A percentile compares a stretch with the other conserved stretches of the same genome.
These are phyloP conservation scores for Ilex aquifolium DNA, from an alignment of 257 asterid species.

Conservation along the genomic window DNA sequence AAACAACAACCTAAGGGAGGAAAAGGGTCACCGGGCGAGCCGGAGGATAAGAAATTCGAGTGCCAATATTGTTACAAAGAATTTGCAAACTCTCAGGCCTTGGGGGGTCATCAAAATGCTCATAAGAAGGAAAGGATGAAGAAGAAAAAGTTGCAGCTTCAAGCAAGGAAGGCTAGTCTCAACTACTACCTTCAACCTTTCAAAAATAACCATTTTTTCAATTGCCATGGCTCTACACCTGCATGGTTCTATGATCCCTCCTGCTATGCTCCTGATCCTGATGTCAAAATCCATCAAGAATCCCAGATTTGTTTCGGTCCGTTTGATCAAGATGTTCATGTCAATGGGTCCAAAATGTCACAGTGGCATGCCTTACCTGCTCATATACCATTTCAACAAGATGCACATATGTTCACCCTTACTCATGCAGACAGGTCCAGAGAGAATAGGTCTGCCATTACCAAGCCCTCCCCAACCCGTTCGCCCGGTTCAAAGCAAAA, in stretches of 20 bases:
- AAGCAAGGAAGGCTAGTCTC: constrained; percentile 68
- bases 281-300: constrained; percentile 32
- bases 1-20: constrained; percentile 6
- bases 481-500: constrained; percentile 32
- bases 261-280: constrained; percentile 21
- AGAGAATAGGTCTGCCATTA: constrained; percentile 16
- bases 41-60: constrained; percentile 52
- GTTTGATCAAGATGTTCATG: constrained; percentile 15
- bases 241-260: constrained; percentile 54
- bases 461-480: constrained; percentile 9
- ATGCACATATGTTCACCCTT: constrained; percentile 31
- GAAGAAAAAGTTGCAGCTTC: constrained; percentile 72
- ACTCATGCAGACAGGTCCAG: constrained; percentile 26
- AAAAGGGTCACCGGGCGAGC: not conserved
- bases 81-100: constrained; percentile 80
- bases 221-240: constrained; percentile 16
- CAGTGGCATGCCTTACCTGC: constrained; percentile 24
- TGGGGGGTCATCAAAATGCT: constrained; percentile 97
- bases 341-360: constrained; percentile 11
- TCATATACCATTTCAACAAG: constrained; percentile 23
- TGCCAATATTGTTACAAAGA: constrained; percentile 74
- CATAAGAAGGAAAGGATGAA: constrained; percentile 91
- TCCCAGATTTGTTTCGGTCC: constrained; percentile 58
- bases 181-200: constrained; percentile 61
- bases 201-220: constrained; percentile 15